A percentile compares a stretch with the other conserved stretches of the same genome.
Evolutionary conservation across 148 eudicot species (phyloP).

Genomic region (Gaultheria prostrata): DNA sequence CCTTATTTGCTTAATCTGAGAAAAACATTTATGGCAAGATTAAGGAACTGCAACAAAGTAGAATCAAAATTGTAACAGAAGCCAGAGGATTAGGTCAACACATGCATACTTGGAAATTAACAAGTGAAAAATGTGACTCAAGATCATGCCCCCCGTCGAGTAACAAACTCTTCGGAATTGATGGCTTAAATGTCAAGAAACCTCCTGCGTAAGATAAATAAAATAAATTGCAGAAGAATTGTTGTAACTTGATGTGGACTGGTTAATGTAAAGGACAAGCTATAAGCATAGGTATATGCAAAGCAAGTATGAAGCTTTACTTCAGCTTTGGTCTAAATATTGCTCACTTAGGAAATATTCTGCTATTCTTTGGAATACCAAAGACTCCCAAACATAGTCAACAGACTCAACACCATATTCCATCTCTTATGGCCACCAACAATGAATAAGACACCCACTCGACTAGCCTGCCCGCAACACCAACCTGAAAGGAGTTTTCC

Average conservation of each 20-base stretch:
- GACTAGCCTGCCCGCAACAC: neutral
- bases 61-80: conserved; percentile 12
- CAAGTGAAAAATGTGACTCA: conserved; percentile 74
- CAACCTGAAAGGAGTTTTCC: neutral
- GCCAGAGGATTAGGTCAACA: conserved; percentile 7
- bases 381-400: neutral
- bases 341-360: neutral
- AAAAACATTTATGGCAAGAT: conserved; percentile 18
- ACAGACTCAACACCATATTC: neutral
- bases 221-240: conserved; percentile 16
- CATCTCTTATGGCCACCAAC: neutral
- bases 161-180: conserved; percentile 76
- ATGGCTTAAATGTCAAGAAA: conserved; percentile 76
- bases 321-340: neutral
- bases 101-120: conserved; percentile 76
- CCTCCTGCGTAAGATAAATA: conserved; percentile 62
- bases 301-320: neutral
- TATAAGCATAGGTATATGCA: neutral
- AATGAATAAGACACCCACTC: neutral
- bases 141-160: conserved; percentile 76
- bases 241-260: neutral
- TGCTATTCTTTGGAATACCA: neutral
- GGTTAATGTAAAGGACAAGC: conserved; percentile 2
- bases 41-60: conserved; percentile 14
- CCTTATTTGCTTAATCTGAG: conserved; percentile 90